Evolutionary conservation across 2,329 filamentous ascomycete genomes (phyloP).

Genomic region (Paecilomyces sp.): DNA sequence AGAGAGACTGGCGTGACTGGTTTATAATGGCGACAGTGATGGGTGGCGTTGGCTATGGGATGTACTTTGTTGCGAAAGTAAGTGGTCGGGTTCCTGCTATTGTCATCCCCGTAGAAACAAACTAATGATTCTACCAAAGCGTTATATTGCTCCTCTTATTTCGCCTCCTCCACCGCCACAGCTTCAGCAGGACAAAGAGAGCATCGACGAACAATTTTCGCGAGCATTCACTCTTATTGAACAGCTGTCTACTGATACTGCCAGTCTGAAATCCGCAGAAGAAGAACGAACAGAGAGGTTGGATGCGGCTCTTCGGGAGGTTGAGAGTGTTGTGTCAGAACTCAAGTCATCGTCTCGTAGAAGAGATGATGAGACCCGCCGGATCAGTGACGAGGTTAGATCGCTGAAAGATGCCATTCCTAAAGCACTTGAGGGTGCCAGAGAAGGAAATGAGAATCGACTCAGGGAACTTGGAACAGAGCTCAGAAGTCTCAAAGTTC

Average conservation of each 20-base stretch:
- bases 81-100: slow-evolving; percentile 5
- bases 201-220: slow-evolving; percentile 88
- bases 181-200: slow-evolving; percentile 86
- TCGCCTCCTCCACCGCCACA: slow-evolving; percentile 90
- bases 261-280: slow-evolving; percentile 79
- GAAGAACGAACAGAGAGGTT: slow-evolving; percentile 74
- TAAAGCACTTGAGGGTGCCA: slow-evolving; percentile 79
- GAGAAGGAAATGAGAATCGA: slow-evolving; percentile 71
- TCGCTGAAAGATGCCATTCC: slow-evolving; percentile 78
- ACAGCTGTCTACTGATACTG: slow-evolving; percentile 84
- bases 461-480: slow-evolving; percentile 81
- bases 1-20: slow-evolving; percentile 95
- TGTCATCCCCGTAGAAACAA: background rate
- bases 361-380: slow-evolving; percentile 79
- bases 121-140: slow-evolving; percentile 42
- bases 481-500: slow-evolving; percentile 83
- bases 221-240: slow-evolving; percentile 87
- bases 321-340: slow-evolving; percentile 74
- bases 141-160: slow-evolving; percentile 86
- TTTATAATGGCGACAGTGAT: slow-evolving; percentile 99
- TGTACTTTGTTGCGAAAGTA: slow-evolving; percentile 84
- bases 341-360: slow-evolving; percentile 74
- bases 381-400: slow-evolving; percentile 79
- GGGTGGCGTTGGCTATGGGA: slow-evolving; percentile 78
- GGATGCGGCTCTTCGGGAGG: slow-evolving; percentile 71